phyloP scores from a whole-genome alignment of 352 stramenopile species.

The Pythium aquatile region DNA sequence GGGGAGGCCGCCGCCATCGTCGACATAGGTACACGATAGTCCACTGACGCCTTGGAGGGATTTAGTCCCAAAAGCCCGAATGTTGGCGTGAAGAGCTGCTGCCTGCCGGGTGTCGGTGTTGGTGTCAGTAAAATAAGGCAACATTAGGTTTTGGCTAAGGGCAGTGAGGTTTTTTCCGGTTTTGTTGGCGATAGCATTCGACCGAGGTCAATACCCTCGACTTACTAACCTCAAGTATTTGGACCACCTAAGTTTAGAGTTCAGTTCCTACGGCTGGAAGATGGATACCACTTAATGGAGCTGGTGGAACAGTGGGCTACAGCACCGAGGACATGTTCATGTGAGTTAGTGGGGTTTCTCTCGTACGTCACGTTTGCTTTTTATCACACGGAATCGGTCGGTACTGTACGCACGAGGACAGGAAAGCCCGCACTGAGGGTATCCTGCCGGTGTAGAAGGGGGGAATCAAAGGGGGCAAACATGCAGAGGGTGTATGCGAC shows the following conservation, averaged over 20 bases:
- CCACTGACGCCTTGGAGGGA: neutral
- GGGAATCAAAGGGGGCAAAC: conserved; percentile 3
- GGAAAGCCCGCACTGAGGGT: neutral
- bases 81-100: conserved; percentile 14
- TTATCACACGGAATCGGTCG: conserved; percentile 10
- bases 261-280: neutral
- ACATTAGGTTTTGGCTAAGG: conserved; percentile 29
- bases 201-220: neutral
- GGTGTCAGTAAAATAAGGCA: conserved; percentile 32
- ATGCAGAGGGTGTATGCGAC: conserved; percentile 11
- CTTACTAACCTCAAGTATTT: neutral
- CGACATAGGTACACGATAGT: conserved; percentile 9
- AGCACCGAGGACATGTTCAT: no score
- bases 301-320: no score
- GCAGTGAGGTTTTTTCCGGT: conserved; percentile 22
- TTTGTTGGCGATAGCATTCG: neutral
- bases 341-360: neutral
- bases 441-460: neutral
- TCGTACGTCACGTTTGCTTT: conserved; percentile 11
- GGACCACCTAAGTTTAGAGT: neutral
- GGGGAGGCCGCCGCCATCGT: conserved; percentile 18
- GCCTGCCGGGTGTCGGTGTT: neutral
- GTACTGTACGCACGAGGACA: conserved; percentile 8
- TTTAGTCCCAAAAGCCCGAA: conserved; percentile 3
- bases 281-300: no score